Evolutionary conservation across 2,329 filamentous ascomycete species (phyloP).

Genomic region (Neofusicoccum ribis): DNA sequence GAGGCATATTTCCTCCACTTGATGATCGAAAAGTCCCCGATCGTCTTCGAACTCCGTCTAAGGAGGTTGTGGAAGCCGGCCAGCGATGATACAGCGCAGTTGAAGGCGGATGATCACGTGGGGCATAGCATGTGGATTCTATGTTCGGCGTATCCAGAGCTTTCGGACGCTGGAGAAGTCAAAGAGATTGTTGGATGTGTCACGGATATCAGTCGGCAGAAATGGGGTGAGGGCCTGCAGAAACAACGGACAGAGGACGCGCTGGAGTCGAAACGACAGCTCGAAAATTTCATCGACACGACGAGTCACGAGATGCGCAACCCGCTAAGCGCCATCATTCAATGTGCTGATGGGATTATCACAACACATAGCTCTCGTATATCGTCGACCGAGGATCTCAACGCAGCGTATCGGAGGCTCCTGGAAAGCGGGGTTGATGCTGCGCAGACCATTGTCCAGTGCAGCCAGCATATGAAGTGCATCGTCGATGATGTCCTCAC

Average conservation of each 20-base stretch:
- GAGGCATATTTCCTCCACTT: constrained; percentile 33
- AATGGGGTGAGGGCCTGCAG: constrained; percentile 42
- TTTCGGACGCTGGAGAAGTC: constrained; percentile 27
- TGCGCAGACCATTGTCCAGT: constrained; percentile 47
- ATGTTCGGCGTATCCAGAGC: constrained; percentile 32
- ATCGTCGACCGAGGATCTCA: constrained; percentile 25
- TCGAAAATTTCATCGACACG: constrained; percentile 42
- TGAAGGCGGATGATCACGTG: constrained; percentile 2
- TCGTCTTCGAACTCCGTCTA: constrained; percentile 41
- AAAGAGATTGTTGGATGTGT: constrained; percentile 40
- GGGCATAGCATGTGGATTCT: constrained; percentile 33
- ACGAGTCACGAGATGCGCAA: constrained; percentile 32
- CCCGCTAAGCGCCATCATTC: constrained; percentile 43
- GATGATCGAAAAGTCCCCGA: constrained; percentile 31
- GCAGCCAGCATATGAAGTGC: constrained; percentile 49
- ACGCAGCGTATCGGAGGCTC: constrained; percentile 28
- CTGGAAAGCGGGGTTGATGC: constrained; percentile 35
- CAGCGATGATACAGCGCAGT: constrained; percentile 18
- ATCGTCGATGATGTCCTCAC: constrained; percentile 52
- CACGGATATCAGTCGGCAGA: constrained; percentile 40
- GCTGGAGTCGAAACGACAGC: constrained; percentile 40
- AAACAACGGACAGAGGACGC: constrained; percentile 39
- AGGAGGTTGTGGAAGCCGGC: constrained; percentile 36
- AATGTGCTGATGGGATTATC: constrained; percentile 46
- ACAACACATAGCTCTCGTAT: constrained; percentile 27